A percentile compares a stretch with the other conserved stretches of the same genome.
phyloP scores from a whole-genome alignment of 129 eudicot species.

The Flaveria sonorensis region DNA sequence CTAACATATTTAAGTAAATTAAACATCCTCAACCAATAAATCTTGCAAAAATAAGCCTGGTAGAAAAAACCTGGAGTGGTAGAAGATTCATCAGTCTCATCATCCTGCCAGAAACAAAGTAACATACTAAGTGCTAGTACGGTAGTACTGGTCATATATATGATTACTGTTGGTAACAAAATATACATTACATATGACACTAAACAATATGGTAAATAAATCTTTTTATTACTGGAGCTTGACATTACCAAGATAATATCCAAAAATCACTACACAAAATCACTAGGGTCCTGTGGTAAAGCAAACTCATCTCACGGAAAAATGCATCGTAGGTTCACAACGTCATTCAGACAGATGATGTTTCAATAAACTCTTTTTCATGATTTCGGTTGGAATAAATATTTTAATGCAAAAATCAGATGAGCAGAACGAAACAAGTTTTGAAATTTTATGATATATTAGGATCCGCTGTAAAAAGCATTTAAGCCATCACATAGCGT shows the following conservation, averaged over 20 bases:
- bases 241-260: conserved; percentile 12
- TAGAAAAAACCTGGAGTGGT: conserved; percentile 37
- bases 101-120: conserved; percentile 31
- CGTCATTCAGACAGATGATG: background rate
- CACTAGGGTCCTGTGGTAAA: background rate
- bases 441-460: background rate
- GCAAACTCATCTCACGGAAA: background rate
- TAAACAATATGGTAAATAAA: background rate
- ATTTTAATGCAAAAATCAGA: background rate
- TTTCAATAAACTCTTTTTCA: background rate
- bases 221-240: background rate
- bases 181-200: background rate
- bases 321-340: background rate
- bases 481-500: conserved; percentile 1
- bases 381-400: background rate
- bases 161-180: background rate
- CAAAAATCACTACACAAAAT: conserved; percentile 6
- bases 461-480: background rate
- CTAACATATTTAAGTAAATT: background rate
- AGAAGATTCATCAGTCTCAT: conserved; percentile 36
- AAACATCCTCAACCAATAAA: conserved; percentile 26
- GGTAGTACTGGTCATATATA: background rate
- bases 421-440: background rate
- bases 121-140: conserved; percentile 11
- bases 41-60: background rate